A percentile compares a stretch with the other conserved stretches of the same genome.
These are phyloP conservation scores for Oehlia diaphana DNA, from an alignment of 192 early-diverging fungal species.

Conservation along the genomic window DNA sequence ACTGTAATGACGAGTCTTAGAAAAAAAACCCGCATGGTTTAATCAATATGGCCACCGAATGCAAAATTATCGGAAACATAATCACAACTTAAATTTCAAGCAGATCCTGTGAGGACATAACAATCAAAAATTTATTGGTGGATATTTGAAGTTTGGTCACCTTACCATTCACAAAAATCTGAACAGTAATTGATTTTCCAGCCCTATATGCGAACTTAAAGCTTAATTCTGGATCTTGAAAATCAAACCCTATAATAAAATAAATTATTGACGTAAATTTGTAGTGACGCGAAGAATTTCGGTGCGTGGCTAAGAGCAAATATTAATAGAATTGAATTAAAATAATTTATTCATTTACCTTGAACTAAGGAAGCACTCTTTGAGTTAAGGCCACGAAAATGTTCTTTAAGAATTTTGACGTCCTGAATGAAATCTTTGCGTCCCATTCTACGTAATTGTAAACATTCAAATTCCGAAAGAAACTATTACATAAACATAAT, in stretches of 20 bases:
- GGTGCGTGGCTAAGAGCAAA: too few species aligned
- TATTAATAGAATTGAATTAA: background rate
- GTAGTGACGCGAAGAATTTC: background rate
- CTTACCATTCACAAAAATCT: conserved; percentile 29
- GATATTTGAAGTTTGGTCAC: background rate
- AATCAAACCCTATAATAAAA: conserved; percentile 27
- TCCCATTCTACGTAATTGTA: conserved; percentile 15
- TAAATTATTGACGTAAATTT: background rate
- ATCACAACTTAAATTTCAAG: background rate
- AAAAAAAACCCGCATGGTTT: background rate
- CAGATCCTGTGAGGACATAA: background rate
- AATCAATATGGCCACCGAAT: background rate
- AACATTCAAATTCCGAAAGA: background rate
- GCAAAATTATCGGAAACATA: background rate
- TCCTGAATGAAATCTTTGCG: conserved; percentile 34
- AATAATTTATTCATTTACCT: conserved; percentile 5
- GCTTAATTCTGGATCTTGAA: conserved; percentile 34
- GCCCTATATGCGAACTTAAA: conserved; percentile 22
- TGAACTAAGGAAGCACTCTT: conserved; percentile 21
- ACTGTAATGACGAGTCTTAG: conserved; percentile 25
- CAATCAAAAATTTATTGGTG: background rate
- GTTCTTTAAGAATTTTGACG: conserved; percentile 30
- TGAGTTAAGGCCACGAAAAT: conserved; percentile 26
- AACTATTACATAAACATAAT: background rate
- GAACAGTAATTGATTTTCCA: conserved; percentile 30